phyloP scores from a whole-genome alignment of 169 alveolate genomes.

The Fabrea salina region DNA sequence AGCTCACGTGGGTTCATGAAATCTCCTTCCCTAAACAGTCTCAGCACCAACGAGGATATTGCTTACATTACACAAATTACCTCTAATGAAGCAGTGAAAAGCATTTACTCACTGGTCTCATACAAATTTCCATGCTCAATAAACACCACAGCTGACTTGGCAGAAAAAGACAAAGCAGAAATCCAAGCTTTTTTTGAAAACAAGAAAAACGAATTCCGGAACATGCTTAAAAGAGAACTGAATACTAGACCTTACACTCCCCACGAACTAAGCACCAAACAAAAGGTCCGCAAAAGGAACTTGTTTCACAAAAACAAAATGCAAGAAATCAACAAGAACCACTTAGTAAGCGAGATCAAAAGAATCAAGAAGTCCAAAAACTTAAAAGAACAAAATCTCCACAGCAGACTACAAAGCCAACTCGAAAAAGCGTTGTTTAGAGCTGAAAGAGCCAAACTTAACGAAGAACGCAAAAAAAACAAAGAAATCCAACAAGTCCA shows the following conservation, averaged over 20 bases:
- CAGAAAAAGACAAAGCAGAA: not conserved
- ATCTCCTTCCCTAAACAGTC: not conserved
- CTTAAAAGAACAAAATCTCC: not conserved
- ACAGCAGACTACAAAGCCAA: not conserved
- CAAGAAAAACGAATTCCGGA: not conserved
- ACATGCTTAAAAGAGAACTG: not conserved
- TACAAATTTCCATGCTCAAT: not conserved
- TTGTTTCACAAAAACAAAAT: not conserved
- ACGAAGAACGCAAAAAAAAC: not conserved
- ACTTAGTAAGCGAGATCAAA: not conserved
- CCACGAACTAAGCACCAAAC: not conserved
- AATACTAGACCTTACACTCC: not conserved
- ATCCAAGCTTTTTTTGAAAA: slow-evolving; percentile 5
- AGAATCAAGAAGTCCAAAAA: not conserved
- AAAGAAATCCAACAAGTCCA: not conserved
- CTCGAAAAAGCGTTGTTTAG: not conserved
- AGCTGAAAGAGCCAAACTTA: not conserved
- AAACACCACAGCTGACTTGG: not conserved
- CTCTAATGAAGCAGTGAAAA: slow-evolving; percentile 6
- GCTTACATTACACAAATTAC: not conserved
- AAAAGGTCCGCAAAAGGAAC: not conserved
- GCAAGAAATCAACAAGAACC: not conserved
- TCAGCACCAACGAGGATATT: not conserved
- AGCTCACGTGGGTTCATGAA: not conserved
- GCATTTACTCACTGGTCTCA: not conserved